Evolutionary conservation across 208 protist genomes (phyloP), one percentile per base, ranked within the genome.

Genomic region (Acanthamoeba lenticulata): DNA sequence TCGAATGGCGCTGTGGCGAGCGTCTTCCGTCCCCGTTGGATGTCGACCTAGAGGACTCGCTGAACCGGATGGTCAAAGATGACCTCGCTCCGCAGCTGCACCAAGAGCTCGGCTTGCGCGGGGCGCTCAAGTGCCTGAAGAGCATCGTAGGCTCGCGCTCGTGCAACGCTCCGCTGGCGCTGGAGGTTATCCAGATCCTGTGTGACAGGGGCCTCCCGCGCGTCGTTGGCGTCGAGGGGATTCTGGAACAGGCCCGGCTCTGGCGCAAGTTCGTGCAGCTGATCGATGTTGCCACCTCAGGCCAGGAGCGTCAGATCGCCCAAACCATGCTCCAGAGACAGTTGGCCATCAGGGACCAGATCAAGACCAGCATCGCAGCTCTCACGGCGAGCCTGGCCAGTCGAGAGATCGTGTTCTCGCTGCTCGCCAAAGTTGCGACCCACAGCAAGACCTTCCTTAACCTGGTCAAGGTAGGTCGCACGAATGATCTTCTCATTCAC

Each of bases 211-310:
- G 44, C 2, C 40, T 86, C 3, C 77, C 77, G 2, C 40, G n/a
- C 4, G 27, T 86, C 21, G 3, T 27, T 6, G 29, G 15, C 32
- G 3, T 40, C 15, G 38, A 49, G 29, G 24, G 11, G 21, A 11
- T 65, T 4, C 60, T 65, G n/a, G 34, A 21, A n/a, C 57, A 74
- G 24, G 60, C 19, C 5, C 24, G 19, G 55, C 85, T 91, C 52
- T 91, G 57, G 60, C 60, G 49, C 32, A 65, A 65, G 57, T 91
- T 91, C 85, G 34, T 21, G 24, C 85, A 91, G n/a, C 24, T 72
- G 3, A 72, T 91, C 36, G 40, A 91, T 0, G 27, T 72, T 3
- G 57, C 85, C 7, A 49, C 42, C 21, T 27, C n/a, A 44, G 17
- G 4, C 4, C 57, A 91, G 19, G n/a, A n/a, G n/a, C 9, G 0